phyloP scores from a whole-genome alignment of 2,329 filamentous ascomycete species.

The Penicillium hesseltinei region DNA sequence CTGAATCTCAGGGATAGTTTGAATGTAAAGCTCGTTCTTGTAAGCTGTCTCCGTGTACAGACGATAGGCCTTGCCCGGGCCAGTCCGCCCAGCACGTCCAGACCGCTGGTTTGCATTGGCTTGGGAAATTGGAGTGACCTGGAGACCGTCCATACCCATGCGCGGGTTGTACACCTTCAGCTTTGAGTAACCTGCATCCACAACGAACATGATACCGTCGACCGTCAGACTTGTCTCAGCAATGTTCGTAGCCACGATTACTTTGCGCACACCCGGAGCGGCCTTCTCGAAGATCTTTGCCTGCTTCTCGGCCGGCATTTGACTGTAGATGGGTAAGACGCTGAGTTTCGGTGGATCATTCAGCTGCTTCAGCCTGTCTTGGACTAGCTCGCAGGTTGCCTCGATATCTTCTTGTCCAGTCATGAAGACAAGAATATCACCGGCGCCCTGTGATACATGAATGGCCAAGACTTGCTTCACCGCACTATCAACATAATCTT shows the following conservation, averaged over 20 bases:
- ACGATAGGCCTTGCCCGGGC: slow-evolving; percentile 91
- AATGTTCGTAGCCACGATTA: slow-evolving; percentile 98
- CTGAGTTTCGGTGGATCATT: slow-evolving; percentile 94
- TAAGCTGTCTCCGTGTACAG: slow-evolving; percentile 93
- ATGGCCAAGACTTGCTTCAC: slow-evolving; percentile 95
- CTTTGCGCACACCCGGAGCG: slow-evolving; percentile 85
- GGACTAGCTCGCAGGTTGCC: slow-evolving; percentile 87
- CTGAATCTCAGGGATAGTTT: slow-evolving; percentile 97
- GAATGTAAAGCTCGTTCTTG: slow-evolving; percentile 92
- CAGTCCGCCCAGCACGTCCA: slow-evolving; percentile 88
- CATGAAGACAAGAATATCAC: slow-evolving; percentile 98
- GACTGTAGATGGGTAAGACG: slow-evolving; percentile 96
- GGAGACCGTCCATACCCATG: slow-evolving; percentile 98
- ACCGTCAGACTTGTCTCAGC: slow-evolving; percentile 97
- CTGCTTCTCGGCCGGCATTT: slow-evolving; percentile 97
- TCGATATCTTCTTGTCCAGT: slow-evolving; percentile 99
- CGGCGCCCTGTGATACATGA: slow-evolving; percentile 87
- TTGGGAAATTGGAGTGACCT: slow-evolving; percentile 96
- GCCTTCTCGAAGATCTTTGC: slow-evolving; percentile 97
- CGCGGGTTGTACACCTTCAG: slow-evolving; percentile 98
- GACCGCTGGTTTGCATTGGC: slow-evolving; percentile 93
- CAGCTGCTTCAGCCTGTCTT: slow-evolving; percentile 79
- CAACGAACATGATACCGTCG: slow-evolving; percentile 98
- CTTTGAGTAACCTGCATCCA: slow-evolving; percentile 94
- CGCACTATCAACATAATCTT: slow-evolving; percentile 96